Conservation (phyloP, 495 filamentous ascomycete genomes). For the Penicillium atrosanguineum region DNA sequence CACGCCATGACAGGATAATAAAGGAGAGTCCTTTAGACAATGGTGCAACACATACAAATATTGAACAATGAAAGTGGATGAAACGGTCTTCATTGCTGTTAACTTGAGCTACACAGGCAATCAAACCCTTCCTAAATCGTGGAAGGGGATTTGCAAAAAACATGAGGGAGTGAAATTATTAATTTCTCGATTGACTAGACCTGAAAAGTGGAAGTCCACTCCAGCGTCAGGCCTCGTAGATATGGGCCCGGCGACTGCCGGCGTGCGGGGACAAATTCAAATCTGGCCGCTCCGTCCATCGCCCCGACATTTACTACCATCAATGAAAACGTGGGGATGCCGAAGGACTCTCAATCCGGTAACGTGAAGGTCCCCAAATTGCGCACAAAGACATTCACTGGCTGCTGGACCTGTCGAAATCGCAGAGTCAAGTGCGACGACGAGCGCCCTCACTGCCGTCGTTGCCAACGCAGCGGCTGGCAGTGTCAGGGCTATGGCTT, state of each 20-base stretch:
- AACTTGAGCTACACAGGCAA: too few species aligned
- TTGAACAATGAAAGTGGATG: too few species aligned
- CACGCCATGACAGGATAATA: too few species aligned
- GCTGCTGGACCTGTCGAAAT: constrained; percentile 32
- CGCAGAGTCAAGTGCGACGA: constrained; percentile 48
- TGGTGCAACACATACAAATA: too few species aligned
- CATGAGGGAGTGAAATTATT: too few species aligned
- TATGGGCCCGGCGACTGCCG: constrained; percentile 16
- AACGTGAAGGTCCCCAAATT: constrained; percentile 17
- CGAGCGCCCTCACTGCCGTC: constrained; percentile 34
- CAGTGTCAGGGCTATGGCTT: constrained; percentile 42
- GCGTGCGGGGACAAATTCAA: constrained; percentile 8
- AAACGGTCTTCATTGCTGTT: too few species aligned
- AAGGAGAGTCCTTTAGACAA: too few species aligned
- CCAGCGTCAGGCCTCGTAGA: background rate
- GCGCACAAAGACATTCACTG: constrained; percentile 29
- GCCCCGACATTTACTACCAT: constrained; percentile 5
- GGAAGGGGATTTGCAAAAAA: too few species aligned
- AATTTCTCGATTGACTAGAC: too few species aligned
- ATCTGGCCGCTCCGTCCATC: background rate
- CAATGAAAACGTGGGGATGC: constrained; percentile 16
- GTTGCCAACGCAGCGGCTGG: constrained; percentile 37
- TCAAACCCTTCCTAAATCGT: too few species aligned
- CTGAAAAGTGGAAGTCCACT: background rate
- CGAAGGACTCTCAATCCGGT: constrained; percentile 7